A percentile compares a stretch with the other conserved stretches of the same genome.
Conservation (phyloP, 2,329 filamentous ascomycete genomes). For the Phialophora expanda region DNA sequence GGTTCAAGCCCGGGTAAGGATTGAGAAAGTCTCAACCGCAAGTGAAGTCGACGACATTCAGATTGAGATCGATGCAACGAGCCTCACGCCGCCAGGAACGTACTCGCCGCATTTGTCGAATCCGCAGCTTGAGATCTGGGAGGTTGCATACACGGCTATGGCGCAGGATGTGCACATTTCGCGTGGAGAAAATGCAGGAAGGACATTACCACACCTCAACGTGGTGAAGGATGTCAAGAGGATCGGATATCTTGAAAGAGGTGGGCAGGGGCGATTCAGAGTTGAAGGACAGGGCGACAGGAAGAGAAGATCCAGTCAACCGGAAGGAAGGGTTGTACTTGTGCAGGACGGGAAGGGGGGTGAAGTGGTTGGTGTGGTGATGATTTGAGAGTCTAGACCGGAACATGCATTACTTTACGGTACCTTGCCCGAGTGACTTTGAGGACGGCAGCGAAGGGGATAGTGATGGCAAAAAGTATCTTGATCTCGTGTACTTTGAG, state of each 20-base stretch:
- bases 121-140: conserved; percentile 10
- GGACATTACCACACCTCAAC: conserved; percentile 21
- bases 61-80: conserved; percentile 8
- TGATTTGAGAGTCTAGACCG: too few relatives aligned
- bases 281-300: not conserved
- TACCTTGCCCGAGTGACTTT: too few relatives aligned
- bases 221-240: conserved; percentile 17
- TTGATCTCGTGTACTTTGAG: not conserved
- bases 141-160: conserved; percentile 13
- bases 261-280: not conserved
- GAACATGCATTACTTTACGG: too few relatives aligned
- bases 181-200: conserved; percentile 16
- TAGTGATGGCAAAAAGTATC: too few relatives aligned
- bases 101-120: not conserved
- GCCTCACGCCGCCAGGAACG: not conserved
- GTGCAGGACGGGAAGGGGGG: conserved; percentile 20
- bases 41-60: not conserved
- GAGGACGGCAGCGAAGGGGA: too few relatives aligned
- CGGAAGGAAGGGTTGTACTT: conserved; percentile 44
- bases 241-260: conserved; percentile 10
- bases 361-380: not conserved
- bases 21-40: not conserved
- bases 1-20: not conserved
- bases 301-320: not conserved
- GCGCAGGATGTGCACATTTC: conserved; percentile 18